Evolutionary conservation across 805 yeast genomes (phyloP), one percentile per base, ranked within the genome.

Genomic region (Saturnispora saitoi): DNA sequence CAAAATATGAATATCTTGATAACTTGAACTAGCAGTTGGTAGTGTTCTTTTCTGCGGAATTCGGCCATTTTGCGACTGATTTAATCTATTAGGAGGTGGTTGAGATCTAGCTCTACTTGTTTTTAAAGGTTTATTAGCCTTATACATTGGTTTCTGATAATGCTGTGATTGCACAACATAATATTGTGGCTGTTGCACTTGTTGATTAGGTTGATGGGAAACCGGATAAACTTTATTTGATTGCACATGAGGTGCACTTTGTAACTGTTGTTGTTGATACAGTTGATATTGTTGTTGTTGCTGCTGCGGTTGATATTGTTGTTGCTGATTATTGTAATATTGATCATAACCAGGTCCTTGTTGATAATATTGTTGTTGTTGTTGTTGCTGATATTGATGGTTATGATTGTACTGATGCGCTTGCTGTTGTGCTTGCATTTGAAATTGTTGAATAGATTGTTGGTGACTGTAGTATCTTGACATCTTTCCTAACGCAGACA

Each of bases 401-500:
- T 32, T 32, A 17, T 20, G 12, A 29, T 45, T n/a, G 31, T 28
- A 45, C n/a, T 32, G 47, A 39, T 43, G 45, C 31, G 22, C 44
- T 24, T 45, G 45, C 22, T 34, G 42, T 19, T 41, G 49, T 29
- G 14, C 40, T 29, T 42, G 45, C 17, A 14, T 22, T 32, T 36
- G 42, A 29, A 20, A 30, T 29, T 36, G 42, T 12, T 31, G 28
- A 12, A 24, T 8, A 42, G 36, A 28, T 34, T 40, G 45, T 19
- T 41, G 44, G 24, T 40, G 48, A 37, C 26, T 28, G 17, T 19
- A 22, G 19, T 36, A 29, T 14, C 38, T 39, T 24, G 48, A 46
- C 40, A 46, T 20, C 22, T 46, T 46, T 3, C 34, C 42, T n/a
- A 46, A 32, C 17, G 48, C 48, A 12, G 44, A 39, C 26, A 46